A percentile compares a stretch with the other conserved stretches of the same genome.
Evolutionary conservation across 1,139 yeast species (phyloP).

Genomic region (Eremothecium coryli): DNA sequence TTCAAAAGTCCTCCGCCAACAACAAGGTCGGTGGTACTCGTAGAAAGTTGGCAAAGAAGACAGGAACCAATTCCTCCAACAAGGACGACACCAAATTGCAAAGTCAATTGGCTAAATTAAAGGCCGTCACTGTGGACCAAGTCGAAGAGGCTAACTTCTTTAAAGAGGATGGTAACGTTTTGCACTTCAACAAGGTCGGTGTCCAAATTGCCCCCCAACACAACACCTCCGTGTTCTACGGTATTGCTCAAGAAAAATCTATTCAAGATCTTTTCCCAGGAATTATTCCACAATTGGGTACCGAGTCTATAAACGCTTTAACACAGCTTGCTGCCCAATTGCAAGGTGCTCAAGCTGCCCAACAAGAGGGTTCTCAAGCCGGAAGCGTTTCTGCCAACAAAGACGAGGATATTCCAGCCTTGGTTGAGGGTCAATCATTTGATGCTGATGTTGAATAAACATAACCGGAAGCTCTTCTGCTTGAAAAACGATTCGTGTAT

Average conservation of each 20-base stretch:
- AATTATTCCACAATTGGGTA: constrained; percentile 93
- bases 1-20: constrained; percentile 60
- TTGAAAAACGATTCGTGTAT: neutral
- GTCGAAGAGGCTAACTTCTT: constrained; percentile 97
- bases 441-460: constrained; percentile 65
- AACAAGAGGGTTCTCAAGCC: constrained; percentile 39
- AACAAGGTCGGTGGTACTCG: constrained; percentile 87
- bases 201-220: constrained; percentile 87
- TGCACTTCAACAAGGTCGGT: constrained; percentile 92
- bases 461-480: neutral
- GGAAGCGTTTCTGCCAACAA: constrained; percentile 29
- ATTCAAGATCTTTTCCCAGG: constrained; percentile 90
- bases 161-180: constrained; percentile 91
- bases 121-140: constrained; percentile 80
- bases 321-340: constrained; percentile 85
- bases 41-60: constrained; percentile 64
- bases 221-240: constrained; percentile 93
- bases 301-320: constrained; percentile 87
- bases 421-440: constrained; percentile 91
- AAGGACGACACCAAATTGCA: constrained; percentile 85
- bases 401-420: constrained; percentile 78
- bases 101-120: constrained; percentile 79
- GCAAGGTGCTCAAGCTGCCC: constrained; percentile 51
- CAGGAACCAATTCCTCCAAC: constrained; percentile 30
- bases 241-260: constrained; percentile 89